Percentiles rank a stretch among this genome's conserved stretches.
These are phyloP conservation scores for Phytophthora macrochlamydospora DNA, from an alignment of 352 stramenopile genomes.

Conservation along the genomic window DNA sequence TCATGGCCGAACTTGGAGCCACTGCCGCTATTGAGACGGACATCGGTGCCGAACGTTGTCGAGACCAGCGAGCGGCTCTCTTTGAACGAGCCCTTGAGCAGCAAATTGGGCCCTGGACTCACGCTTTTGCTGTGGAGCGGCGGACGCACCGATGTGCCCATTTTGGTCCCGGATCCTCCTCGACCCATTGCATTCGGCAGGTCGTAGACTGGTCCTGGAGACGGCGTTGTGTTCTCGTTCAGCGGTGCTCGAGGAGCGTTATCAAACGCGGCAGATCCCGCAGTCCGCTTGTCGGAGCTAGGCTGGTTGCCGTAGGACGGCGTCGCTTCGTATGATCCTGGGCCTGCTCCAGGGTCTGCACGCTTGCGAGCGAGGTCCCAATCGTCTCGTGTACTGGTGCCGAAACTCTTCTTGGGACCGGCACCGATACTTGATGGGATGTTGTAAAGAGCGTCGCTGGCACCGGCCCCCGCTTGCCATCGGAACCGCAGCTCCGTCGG, in stretches of 20 bases:
- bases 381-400: conserved; percentile 78
- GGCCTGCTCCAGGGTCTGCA: conserved; percentile 62
- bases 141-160: conserved; percentile 60
- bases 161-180: conserved; percentile 50
- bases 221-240: conserved; percentile 63
- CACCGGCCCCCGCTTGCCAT: conserved; percentile 61
- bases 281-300: conserved; percentile 55
- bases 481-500: conserved; percentile 74
- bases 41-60: conserved; percentile 77
- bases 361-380: conserved; percentile 75
- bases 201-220: conserved; percentile 80
- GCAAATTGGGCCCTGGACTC: conserved; percentile 65
- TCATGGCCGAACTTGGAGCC: too few species aligned
- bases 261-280: conserved; percentile 61
- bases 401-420: conserved; percentile 72
- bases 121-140: conserved; percentile 62
- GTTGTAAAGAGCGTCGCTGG: conserved; percentile 76
- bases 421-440: conserved; percentile 65
- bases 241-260: conserved; percentile 57
- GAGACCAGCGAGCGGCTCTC: conserved; percentile 50
- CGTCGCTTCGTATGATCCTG: conserved; percentile 68
- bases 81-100: conserved; percentile 61
- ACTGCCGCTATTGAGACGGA: conserved; percentile 33
- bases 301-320: conserved; percentile 65
- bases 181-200: conserved; percentile 53